Evolutionary conservation across 2,329 filamentous ascomycete species (phyloP).

Genomic region (Colletotrichum tropicale): DNA sequence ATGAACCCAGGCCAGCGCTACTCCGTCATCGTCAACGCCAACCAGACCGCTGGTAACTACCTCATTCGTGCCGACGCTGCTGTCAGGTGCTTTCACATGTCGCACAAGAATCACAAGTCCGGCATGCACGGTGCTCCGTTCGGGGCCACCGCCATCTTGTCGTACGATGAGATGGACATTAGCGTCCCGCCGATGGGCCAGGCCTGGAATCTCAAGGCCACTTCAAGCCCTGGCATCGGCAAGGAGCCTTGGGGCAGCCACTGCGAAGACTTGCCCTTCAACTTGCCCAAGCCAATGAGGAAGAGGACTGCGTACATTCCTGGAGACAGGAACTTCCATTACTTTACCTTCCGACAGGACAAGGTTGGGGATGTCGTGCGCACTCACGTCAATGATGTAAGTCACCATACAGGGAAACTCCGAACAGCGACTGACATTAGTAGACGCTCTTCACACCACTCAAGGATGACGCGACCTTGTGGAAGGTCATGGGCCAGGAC

Average conservation of each 20-base stretch:
- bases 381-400: slow-evolving; percentile 10
- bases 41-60: slow-evolving; percentile 36
- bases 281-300: slow-evolving; percentile 21
- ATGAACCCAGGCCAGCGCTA: slow-evolving; percentile 44
- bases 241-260: slow-evolving; percentile 11
- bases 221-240: not conserved
- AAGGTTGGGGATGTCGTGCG: slow-evolving; percentile 2
- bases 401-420: rapidly evolving
- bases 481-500: slow-evolving; percentile 8
- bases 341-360: slow-evolving; percentile 17
- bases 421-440: not conserved
- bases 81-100: slow-evolving; percentile 17
- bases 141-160: slow-evolving; percentile 19
- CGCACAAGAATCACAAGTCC: slow-evolving; percentile 2
- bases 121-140: slow-evolving; percentile 8
- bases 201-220: slow-evolving; percentile 17
- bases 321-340: slow-evolving; percentile 17
- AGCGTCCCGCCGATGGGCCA: slow-evolving; percentile 8
- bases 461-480: slow-evolving; percentile 14
- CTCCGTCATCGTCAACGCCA: slow-evolving; percentile 37
- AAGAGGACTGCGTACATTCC: slow-evolving; percentile 21
- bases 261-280: slow-evolving; percentile 23
- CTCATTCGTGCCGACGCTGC: slow-evolving; percentile 34
- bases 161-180: slow-evolving; percentile 21
- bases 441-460: slow-evolving; percentile 22